A percentile compares a stretch with the other conserved stretches of the same genome.
phyloP scores from a whole-genome alignment of 176 grass and related monocot genomes.

The bread wheat (Triticum aestivum) region DNA sequence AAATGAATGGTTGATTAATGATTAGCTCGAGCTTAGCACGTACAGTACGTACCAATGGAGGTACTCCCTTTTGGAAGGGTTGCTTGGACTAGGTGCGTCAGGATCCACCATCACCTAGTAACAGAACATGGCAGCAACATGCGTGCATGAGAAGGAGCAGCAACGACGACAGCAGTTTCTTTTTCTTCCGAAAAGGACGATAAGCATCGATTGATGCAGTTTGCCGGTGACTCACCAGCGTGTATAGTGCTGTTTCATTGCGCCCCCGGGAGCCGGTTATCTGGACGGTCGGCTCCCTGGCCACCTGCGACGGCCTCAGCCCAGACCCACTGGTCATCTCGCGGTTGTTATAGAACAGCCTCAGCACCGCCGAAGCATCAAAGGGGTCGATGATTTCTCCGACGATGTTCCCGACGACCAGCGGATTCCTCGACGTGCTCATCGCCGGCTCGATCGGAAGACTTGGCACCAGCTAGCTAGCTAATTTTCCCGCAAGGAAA shows the following conservation, averaged over 20 bases:
- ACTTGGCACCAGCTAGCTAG: background rate
- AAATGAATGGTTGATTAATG: background rate
- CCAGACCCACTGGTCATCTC: conserved; percentile 73
- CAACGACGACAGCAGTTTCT: no score
- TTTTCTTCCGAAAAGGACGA: no score
- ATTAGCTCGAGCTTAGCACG: background rate
- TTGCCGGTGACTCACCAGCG: conserved; percentile 42
- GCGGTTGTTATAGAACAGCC: conserved; percentile 50
- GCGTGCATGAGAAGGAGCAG: background rate
- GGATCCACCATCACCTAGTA: conserved; percentile 80
- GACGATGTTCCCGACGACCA: conserved; percentile 57
- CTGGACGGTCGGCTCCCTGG: conserved; percentile 43
- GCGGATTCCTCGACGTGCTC: conserved; percentile 54
- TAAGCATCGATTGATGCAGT: no score
- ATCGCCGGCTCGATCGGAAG: background rate
- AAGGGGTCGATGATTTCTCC: conserved; percentile 66
- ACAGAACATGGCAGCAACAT: background rate
- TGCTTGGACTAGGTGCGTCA: conserved; percentile 82
- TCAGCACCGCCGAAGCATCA: conserved; percentile 27
- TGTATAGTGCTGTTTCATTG: conserved; percentile 47
- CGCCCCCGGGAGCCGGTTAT: conserved; percentile 29
- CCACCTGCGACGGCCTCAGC: conserved; percentile 62
- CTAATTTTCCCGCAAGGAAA: no score
- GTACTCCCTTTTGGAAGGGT: conserved; percentile 70
- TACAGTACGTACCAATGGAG: conserved; percentile 60